A percentile compares a stretch with the other conserved stretches of the same genome.
phyloP scores from a whole-genome alignment of 345 rosid genomes.

The Pistacia atlantica region DNA sequence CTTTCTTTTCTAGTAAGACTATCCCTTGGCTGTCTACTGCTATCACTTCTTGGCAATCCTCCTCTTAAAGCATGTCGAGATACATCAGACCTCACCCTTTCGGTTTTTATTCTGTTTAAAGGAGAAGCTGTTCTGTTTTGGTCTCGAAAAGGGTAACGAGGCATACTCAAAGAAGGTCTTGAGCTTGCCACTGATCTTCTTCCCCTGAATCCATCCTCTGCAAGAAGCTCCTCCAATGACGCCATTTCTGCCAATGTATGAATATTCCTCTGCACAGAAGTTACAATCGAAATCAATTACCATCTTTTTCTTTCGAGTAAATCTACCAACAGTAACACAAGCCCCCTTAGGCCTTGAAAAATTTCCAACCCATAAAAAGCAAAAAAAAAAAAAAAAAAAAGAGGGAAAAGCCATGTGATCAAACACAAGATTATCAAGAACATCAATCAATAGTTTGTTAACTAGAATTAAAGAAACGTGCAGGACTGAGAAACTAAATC shows the following conservation, averaged over 20 bases:
- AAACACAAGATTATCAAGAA: not conserved
- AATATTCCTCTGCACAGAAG: not conserved
- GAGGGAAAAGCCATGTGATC: not conserved
- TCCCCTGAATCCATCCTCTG: constrained; percentile 62
- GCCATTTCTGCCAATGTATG: constrained; percentile 37
- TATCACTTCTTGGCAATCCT: constrained; percentile 31
- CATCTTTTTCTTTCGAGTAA: not conserved
- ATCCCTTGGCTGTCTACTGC: constrained; percentile 35
- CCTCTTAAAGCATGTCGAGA: constrained; percentile 27
- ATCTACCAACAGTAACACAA: not conserved
- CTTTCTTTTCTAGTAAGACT: constrained; percentile 34
- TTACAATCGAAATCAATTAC: not conserved
- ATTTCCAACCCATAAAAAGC: not conserved
- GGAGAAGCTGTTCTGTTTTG: constrained; percentile 32
- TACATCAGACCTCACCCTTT: constrained; percentile 43
- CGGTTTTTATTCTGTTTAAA: constrained; percentile 31
- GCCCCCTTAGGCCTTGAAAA: not conserved
- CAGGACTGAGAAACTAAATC: not conserved
- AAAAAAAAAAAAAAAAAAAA: not conserved
- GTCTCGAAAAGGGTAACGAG: constrained; percentile 19
- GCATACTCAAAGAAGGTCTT: constrained; percentile 35
- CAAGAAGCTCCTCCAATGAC: constrained; percentile 64
- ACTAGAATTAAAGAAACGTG: not conserved
- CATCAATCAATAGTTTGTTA: not conserved
- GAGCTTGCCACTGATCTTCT: constrained; percentile 35